Conservation (phyloP, 176 grass and related monocot species). For the Triticum dicoccoides region DNA sequence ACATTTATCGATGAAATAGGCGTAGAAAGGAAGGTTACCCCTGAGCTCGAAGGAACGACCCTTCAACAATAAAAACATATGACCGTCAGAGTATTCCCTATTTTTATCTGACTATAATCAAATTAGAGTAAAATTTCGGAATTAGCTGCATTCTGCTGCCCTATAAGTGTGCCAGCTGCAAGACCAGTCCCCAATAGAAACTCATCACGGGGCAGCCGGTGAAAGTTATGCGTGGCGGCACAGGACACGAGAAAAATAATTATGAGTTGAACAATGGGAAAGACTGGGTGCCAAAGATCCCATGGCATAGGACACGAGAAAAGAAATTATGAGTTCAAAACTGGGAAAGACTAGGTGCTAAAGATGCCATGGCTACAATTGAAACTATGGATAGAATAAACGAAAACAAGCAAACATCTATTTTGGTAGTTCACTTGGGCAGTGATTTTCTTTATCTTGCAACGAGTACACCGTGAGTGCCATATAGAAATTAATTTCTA, state of each 20-base stretch:
- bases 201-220: background rate
- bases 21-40: background rate
- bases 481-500: background rate
- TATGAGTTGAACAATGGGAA: background rate
- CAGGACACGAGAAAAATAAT: background rate
- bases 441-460: background rate
- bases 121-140: background rate
- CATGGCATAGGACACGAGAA: background rate
- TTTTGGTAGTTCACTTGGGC: background rate
- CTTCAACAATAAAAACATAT: conserved; percentile 28
- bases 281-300: background rate
- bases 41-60: background rate
- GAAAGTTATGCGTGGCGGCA: background rate
- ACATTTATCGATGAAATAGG: conserved; percentile 16
- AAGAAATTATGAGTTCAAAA: background rate
- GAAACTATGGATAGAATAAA: background rate
- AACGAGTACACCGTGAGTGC: background rate
- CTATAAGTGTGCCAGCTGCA: background rate
- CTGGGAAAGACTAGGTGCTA: background rate
- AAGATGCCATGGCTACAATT: background rate
- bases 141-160: background rate
- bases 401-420: background rate
- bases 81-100: background rate
- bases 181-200: background rate
- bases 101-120: conserved; percentile 11